Percentiles rank a stretch among this genome's conserved stretches.
These are phyloP conservation scores for Ophiostoma ulmi DNA, from an alignment of 2,329 filamentous ascomycete species.

Conservation along the genomic window DNA sequence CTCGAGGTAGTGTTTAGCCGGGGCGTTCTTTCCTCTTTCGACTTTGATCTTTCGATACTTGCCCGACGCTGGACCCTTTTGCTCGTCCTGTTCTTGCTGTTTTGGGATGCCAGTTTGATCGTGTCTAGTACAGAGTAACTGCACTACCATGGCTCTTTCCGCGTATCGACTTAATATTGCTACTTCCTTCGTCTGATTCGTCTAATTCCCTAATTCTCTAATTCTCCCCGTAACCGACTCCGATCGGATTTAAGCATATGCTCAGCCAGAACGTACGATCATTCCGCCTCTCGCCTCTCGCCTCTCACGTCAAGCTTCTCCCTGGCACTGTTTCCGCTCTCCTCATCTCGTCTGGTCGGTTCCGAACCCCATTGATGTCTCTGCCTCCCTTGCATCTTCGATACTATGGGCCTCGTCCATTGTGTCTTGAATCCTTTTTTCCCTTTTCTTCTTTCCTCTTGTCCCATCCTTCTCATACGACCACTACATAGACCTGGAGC, in stretches of 20 bases:
- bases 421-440: too few species aligned
- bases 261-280: background rate
- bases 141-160: background rate
- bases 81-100: background rate
- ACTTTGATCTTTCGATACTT: background rate
- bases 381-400: background rate
- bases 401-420: background rate
- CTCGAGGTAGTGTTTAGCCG: slow-evolving; percentile 16
- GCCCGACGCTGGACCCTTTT: background rate
- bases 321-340: background rate
- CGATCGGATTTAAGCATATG: background rate
- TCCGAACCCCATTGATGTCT: background rate
- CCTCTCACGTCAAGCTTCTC: too few species aligned
- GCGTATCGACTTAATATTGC: background rate
- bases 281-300: background rate
- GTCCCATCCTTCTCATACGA: too few species aligned
- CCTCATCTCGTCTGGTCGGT: background rate
- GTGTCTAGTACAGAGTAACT: too few species aligned
- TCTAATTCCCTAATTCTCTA: too few species aligned
- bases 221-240: background rate
- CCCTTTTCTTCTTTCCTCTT: too few species aligned
- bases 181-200: background rate
- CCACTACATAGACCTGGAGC: background rate
- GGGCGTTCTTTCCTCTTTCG: slow-evolving; percentile 20
- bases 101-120: background rate